Conservation (phyloP, 169 alveolate species). For the Cryptosporidium sp. region DNA sequence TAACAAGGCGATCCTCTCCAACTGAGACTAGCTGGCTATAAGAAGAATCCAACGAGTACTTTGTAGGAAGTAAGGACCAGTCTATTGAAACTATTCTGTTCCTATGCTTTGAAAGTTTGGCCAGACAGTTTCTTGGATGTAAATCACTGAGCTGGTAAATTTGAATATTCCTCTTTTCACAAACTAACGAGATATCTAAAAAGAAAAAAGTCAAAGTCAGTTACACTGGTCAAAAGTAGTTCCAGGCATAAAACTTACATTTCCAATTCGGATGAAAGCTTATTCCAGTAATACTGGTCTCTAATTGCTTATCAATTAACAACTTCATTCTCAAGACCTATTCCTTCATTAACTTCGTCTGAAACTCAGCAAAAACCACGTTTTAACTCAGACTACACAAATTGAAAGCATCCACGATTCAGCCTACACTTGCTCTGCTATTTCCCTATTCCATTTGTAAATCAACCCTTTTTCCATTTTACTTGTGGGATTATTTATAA, state of each 20-base stretch:
- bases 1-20: constrained; percentile 65
- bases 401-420: background rate
- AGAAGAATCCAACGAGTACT: background rate
- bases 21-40: constrained; percentile 52
- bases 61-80: constrained; percentile 24
- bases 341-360: background rate
- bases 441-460: background rate
- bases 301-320: background rate
- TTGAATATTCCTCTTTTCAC: constrained; percentile 15
- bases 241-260: constrained; percentile 19
- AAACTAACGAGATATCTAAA: constrained; percentile 27
- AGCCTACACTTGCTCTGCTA: background rate
- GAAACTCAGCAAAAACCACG: background rate
- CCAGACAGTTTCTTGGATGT: background rate
- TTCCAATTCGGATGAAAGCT: constrained; percentile 57
- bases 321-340: constrained; percentile 21
- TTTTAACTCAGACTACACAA: background rate
- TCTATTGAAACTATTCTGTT: constrained; percentile 26
- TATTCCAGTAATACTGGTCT: constrained; percentile 25
- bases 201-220: background rate
- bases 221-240: background rate
- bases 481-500: background rate
- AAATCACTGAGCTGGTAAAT: constrained; percentile 12
- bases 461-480: background rate
- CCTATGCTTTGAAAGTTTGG: constrained; percentile 43